Evolutionary conservation across 1,139 yeast genomes (phyloP).

Genomic region (Sugiyamaella grinbergsii): DNA sequence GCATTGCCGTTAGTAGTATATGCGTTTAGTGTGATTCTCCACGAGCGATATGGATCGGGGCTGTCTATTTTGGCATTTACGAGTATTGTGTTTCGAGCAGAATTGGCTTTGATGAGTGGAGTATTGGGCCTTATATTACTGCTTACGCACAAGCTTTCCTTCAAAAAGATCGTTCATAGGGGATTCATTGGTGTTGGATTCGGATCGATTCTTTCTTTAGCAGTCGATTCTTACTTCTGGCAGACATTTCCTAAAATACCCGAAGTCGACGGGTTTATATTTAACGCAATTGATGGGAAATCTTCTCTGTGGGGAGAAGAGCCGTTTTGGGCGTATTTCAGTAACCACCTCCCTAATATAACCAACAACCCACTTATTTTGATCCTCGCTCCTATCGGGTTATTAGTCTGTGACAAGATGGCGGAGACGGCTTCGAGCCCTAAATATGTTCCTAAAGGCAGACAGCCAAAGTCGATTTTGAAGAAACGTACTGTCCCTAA

Average conservation of each 20-base stretch:
- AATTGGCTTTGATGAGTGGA: conserved; percentile 63
- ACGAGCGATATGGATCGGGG: conserved; percentile 54
- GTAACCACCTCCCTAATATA: conserved; percentile 56
- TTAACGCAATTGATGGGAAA: conserved; percentile 73
- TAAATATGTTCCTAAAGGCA: neutral
- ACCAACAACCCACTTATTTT: conserved; percentile 64
- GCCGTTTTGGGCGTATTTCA: conserved; percentile 69
- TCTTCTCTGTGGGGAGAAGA: conserved; percentile 83
- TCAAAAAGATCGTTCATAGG: conserved; percentile 43
- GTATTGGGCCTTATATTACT: conserved; percentile 42
- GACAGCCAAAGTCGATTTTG: conserved; percentile 1
- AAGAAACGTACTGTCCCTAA: conserved; percentile 4
- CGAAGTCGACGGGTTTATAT: conserved; percentile 69
- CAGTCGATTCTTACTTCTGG: conserved; percentile 70
- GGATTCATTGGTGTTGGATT: conserved; percentile 55
- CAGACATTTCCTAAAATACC: conserved; percentile 53
- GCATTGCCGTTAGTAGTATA: conserved; percentile 72
- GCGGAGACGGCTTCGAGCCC: neutral
- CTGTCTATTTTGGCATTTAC: conserved; percentile 61
- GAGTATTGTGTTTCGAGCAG: conserved; percentile 72
- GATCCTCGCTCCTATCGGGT: conserved; percentile 50
- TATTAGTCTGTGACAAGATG: conserved; percentile 29
- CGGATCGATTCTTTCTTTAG: conserved; percentile 55
- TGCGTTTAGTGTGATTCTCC: conserved; percentile 55
- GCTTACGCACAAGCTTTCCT: neutral